phyloP scores from a whole-genome alignment of 164 flowering plant genomes.

The Sedum album region DNA sequence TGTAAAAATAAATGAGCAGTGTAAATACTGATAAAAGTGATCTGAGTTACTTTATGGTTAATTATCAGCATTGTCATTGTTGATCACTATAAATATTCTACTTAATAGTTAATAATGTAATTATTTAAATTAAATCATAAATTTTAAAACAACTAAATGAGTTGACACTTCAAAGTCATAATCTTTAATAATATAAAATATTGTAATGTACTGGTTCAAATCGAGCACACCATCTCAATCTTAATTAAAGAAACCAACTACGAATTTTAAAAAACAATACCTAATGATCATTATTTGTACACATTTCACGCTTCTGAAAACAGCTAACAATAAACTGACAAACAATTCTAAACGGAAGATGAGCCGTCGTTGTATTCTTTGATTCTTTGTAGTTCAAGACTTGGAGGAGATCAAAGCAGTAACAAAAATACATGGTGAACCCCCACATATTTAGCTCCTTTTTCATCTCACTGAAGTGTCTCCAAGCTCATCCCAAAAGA shows the following conservation, averaged over 20 bases:
- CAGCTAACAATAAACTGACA: background rate
- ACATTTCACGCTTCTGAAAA: too few relatives aligned
- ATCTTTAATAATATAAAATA: background rate
- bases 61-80: too few relatives aligned
- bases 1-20: too few relatives aligned
- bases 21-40: too few relatives aligned
- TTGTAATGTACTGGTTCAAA: background rate
- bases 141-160: background rate
- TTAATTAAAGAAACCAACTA: background rate
- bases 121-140: background rate
- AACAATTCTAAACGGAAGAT: background rate
- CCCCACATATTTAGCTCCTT: background rate
- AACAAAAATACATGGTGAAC: constrained; percentile 2
- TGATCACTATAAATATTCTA: too few relatives aligned
- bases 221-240: background rate
- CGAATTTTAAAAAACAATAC: too few relatives aligned
- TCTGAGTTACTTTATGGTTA: too few relatives aligned
- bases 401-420: background rate
- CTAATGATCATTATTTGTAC: too few relatives aligned
- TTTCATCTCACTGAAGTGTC: background rate
- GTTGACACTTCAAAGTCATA: background rate
- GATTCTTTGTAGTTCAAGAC: background rate
- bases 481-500: constrained; percentile 3
- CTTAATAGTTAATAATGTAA: background rate
- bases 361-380: background rate